Base-by-base conservation (phyloP, 257 asterid species). In the Nicotiana attenuata region DNA sequence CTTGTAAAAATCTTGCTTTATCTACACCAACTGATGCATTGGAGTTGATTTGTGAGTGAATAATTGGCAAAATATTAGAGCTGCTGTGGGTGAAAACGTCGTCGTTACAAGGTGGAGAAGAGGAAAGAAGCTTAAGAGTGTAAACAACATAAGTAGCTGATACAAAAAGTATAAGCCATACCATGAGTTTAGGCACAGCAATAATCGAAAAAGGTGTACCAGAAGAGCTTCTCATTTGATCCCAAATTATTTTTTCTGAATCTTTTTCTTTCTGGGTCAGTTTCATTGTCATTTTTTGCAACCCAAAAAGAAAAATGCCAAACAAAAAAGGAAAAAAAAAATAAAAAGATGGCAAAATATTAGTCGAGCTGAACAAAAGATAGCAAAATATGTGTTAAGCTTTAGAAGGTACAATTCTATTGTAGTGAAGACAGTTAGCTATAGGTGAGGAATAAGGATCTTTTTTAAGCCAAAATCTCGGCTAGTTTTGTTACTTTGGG, bases 171-270 rank as follows among this genome's bases (percentile, higher is more conserved):
- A 89, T 83, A 35, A 92, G 81, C 91, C 91, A 94, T 53, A 89
- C 88, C 94, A 93, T 89, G 47, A 93, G 85, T 87, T 86, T 91
- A 0, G 95, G 94, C 77, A 92, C 61, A 59, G 83, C 61, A 9
- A 86, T 59, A 47, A 57, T 78, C 17, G 88, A 82, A 69, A 85
- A 83, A 7, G 89, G 76, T n/a, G 82, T 45, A 20, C 83, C 86
- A 0, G 90, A 65, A 5, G 88, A 82, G 17, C 71, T 85, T 86
- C 88, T 87, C 91, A 91, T 83, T 79, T 91, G 89, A 45, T 92
- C 93, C 98, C 98, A 94, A 10, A 89, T 59, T 3, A 85, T 82
- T 65, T 92, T 94, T 52, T 92, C 98, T 6, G 94, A 73, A 53
- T 89, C 91, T 19, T 86, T 91, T 7, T 88, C 92, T 15, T 86